Percentiles rank a stretch among this genome's conserved stretches.
Conservation (phyloP, 208 protist species). For the Leishmania aethiopica region DNA sequence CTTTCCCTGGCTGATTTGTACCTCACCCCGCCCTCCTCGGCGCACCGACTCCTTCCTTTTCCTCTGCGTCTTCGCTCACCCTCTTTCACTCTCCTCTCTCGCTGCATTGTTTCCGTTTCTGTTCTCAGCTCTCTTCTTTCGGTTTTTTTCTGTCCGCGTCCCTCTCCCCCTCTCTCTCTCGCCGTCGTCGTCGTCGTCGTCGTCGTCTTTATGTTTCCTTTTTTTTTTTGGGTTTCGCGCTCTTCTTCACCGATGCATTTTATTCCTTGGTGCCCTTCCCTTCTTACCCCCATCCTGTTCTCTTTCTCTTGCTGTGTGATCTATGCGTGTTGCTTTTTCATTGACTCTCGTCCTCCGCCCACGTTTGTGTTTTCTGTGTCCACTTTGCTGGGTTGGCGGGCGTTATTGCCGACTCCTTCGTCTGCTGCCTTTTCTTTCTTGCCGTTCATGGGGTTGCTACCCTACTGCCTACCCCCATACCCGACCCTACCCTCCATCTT, state of each 20-base stretch:
- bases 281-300: neutral
- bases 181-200: neutral
- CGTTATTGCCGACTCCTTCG: neutral
- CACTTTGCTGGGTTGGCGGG: neutral
- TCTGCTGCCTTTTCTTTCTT: neutral
- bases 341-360: neutral
- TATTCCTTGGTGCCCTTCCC: neutral
- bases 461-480: neutral
- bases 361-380: neutral
- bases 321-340: neutral
- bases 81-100: neutral
- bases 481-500: neutral
- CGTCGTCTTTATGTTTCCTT: neutral
- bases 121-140: neutral
- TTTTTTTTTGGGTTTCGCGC: neutral
- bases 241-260: neutral
- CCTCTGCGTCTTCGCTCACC: neutral
- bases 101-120: neutral
- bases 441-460: neutral
- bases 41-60: neutral
- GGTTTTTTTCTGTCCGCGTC: neutral
- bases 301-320: neutral
- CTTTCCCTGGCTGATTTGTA: neutral
- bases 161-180: neutral
- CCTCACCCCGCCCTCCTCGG: neutral